Base-by-base conservation (phyloP, 2,329 filamentous ascomycete genomes). In the Clonostachys solani region DNA sequence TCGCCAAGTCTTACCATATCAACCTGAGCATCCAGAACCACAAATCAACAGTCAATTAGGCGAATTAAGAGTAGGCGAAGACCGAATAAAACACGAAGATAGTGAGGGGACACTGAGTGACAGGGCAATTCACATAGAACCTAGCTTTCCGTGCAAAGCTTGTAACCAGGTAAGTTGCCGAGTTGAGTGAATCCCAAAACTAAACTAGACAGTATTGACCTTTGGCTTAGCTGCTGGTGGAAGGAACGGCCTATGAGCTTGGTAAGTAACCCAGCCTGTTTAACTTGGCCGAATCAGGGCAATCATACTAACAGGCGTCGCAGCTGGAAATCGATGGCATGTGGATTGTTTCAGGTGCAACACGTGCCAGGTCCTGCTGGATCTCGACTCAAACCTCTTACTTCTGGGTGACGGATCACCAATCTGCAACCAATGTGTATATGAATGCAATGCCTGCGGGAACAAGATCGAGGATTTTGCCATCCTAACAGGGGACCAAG, bases 351-450 rank as follows among this genome's bases (percentile, higher is more conserved):
- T 99, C 73, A 87, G 92, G 64, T 97, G 92, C 78, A 94, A 96
- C 67, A 95, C 89, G 47, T 99, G 92, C 76, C 84, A 84, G 61
- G 96, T 92, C 51, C 84, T 96, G 48, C 90, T 99, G 70, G 94
- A 99, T 73, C 97, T 92, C 51, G 92, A 99, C 64, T 94, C 94
- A 59, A 97, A 97, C 69, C 85, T 99, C 44, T 84, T 99, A 44
- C 86, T 99, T 19, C 88, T 99, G 53, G 94, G 94, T 64, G 94
- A 99, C 72, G 94, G 94, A 54, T 97, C 92, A 16, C 82, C 99
- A 56, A 97, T 99, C 58, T 99, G 94, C 78, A 97, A 96, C 74
- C 96, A 96, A 69, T 99, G 94, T 74, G 97, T 94, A 46, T 99
- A 99, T 68, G 96, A 91, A 76, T 99, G 94, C 75, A 96, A 85